phyloP scores from a whole-genome alignment of 352 stramenopile genomes.

The Thraustochytrium aureum region DNA sequence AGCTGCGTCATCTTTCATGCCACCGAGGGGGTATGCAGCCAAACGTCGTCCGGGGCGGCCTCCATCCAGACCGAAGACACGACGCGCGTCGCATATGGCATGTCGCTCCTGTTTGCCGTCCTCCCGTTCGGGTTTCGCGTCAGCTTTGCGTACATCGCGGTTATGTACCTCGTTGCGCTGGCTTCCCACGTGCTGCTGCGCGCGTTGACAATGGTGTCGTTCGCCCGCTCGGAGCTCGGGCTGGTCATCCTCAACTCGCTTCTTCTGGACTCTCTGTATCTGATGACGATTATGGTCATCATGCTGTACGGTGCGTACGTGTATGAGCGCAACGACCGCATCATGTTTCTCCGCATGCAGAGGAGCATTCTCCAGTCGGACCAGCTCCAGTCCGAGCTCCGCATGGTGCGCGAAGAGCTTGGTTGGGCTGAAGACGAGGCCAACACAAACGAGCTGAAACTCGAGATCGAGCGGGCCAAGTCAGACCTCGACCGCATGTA shows the following conservation, averaged over 20 bases:
- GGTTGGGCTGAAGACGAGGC: constrained; percentile 47
- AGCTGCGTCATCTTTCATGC: background rate
- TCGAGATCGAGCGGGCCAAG: constrained; percentile 51
- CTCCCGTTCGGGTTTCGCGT: constrained; percentile 46
- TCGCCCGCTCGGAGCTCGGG: background rate
- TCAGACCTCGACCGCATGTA: constrained; percentile 45
- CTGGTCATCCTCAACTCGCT: constrained; percentile 4
- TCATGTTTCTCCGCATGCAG: constrained; percentile 40
- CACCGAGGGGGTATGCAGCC: background rate
- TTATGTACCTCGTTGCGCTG: constrained; percentile 33
- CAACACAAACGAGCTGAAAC: constrained; percentile 51
- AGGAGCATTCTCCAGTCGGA: constrained; percentile 27
- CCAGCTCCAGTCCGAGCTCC: constrained; percentile 38
- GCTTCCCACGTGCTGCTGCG: constrained; percentile 21
- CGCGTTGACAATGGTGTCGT: background rate
- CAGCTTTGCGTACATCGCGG: constrained; percentile 22
- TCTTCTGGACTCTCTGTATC: constrained; percentile 40
- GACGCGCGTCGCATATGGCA: constrained; percentile 45
- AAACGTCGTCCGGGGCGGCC: background rate
- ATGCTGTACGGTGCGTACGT: constrained; percentile 47
- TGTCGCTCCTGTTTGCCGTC: constrained; percentile 41
- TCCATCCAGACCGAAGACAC: constrained; percentile 16
- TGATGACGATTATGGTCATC: constrained; percentile 35
- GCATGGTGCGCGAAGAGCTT: constrained; percentile 43
- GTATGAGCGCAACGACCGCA: constrained; percentile 53